phyloP scores from a whole-genome alignment of 345 rosid genomes.

The Hypericum androsaemum region DNA sequence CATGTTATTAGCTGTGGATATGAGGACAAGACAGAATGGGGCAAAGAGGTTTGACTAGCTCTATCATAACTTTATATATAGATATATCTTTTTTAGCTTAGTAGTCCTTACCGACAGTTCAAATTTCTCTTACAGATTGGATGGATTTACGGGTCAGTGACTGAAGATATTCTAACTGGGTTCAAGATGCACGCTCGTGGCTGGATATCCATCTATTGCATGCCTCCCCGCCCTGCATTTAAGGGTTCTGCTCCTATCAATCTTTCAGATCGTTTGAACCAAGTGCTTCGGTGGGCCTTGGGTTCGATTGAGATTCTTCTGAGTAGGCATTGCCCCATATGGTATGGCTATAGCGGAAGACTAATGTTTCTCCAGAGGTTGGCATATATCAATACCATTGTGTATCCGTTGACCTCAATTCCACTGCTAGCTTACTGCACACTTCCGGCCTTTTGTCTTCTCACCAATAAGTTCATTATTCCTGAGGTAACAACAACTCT shows the following conservation, averaged over 20 bases:
- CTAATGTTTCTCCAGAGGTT: conserved; percentile 78
- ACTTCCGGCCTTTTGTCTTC: conserved; percentile 96
- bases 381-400: conserved; percentile 94
- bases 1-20: conserved; percentile 99
- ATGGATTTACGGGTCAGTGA: conserved; percentile 98
- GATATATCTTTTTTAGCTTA: not conserved
- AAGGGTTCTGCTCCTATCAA: conserved; percentile 99
- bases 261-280: conserved; percentile 98
- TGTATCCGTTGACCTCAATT: conserved; percentile 87
- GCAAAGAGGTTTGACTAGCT: conserved; percentile 66
- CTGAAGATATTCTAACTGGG: conserved; percentile 98
- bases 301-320: conserved; percentile 93
- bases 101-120: not conserved
- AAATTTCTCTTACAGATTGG: conserved; percentile 51
- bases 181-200: conserved; percentile 99
- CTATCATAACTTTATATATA: not conserved
- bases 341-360: conserved; percentile 91
- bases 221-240: conserved; percentile 99
- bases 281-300: conserved; percentile 99
- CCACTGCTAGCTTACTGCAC: conserved; percentile 85
- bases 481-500: conserved; percentile 63
- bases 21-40: conserved; percentile 99
- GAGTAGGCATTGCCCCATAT: conserved; percentile 98
- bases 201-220: conserved; percentile 93
- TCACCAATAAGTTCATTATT: conserved; percentile 83